These are phyloP conservation scores for Auricularia sp. DNA, from an alignment of 768 basidiomycete species.

Conservation along the genomic window DNA sequence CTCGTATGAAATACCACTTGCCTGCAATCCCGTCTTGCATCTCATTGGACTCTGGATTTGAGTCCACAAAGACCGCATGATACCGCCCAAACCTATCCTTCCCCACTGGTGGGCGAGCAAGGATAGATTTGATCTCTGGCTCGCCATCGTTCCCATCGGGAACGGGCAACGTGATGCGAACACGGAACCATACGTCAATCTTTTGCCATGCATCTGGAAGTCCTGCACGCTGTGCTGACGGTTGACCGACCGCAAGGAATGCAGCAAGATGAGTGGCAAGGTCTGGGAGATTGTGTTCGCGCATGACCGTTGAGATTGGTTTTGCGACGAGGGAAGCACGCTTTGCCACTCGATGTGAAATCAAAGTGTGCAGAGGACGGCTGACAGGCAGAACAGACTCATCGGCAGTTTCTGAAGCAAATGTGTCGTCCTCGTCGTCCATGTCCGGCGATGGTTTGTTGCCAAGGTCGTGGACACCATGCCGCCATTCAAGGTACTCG, in stretches of 20 bases:
- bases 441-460: not conserved
- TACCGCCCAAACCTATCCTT: not conserved
- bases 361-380: too few species aligned
- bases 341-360: too few species aligned
- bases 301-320: too few species aligned
- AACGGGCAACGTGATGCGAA: not conserved
- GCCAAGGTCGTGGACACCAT: not conserved
- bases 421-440: too few species aligned
- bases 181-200: not conserved
- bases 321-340: not conserved
- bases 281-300: not conserved
- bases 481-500: slow-evolving; percentile 6
- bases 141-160: not conserved
- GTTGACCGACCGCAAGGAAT: not conserved
- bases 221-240: too few species aligned
- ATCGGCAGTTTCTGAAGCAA: too few species aligned
- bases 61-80: not conserved
- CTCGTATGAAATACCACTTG: not conserved
- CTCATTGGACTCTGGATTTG: not conserved
- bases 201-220: not conserved
- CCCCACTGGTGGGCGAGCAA: not conserved
- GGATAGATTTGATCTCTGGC: not conserved
- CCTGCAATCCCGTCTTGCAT: not conserved
- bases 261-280: too few species aligned
- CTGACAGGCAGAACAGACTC: too few species aligned